Evolutionary conservation across 176 grass and related monocot species (phyloP), one percentile per base, ranked within the genome.

Genomic region (Areca catechu): DNA sequence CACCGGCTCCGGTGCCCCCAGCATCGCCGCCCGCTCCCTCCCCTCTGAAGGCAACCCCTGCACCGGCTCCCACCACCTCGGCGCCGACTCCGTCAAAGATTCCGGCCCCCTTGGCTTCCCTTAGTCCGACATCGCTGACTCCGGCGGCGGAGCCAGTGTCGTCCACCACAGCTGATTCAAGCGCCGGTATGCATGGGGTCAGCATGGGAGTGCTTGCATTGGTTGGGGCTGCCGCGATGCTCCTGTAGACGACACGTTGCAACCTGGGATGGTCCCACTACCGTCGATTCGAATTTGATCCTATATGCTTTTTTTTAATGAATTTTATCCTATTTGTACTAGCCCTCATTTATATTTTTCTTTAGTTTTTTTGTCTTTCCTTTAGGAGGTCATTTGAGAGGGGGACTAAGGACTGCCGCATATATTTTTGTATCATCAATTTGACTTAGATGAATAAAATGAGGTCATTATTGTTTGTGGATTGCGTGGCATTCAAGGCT

Each of bases 1-100:
- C 67, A 3, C 19, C 25, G 43, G 77, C 17, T 77, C 82, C 63
- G 20, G 48, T 66, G 1, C 25, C 83, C n/a, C 83, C 83, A 6
- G 29, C 74, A 0, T 76, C 81, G 61, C 59, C 81, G 1, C 80
- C 34, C 34, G 34, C 34, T 14, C 9, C 27, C 5, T 1, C 62
- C 43, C 58, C 73, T 43, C 34, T 43, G 34, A 43, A 43, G 34
- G 34, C 34, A 12, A 12, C 9, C 34, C 34, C 34, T 43, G 16
- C 78, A 0, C 20, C 27, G 54, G 20, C 78, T 28, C 21, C 83
- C 3, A 0, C 65, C 27, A 15, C 48, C 28, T 69, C 71, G 2
- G 57, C 63, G 29, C 18, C 43, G 43, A 78, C 22, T 17, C 57
- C 57, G 10, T 51, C 70, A 4, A 53, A 48, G 57, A 16, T 51